Base-by-base conservation (phyloP, 2,329 filamentous ascomycete genomes). In the Ophiosphaerella korrae region DNA sequence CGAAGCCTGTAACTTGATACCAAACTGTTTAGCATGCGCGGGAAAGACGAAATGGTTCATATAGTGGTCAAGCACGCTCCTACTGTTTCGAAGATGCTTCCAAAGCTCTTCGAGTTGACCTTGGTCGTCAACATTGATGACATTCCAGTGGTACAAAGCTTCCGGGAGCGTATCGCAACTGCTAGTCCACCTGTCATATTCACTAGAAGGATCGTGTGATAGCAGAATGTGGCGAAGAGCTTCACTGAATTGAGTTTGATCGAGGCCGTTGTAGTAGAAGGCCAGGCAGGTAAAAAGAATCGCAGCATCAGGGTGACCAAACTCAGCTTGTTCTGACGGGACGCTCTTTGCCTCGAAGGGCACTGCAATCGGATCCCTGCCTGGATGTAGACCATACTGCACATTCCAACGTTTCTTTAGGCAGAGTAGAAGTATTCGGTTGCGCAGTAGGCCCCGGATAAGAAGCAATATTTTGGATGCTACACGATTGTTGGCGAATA, bases 281-380 rank as follows among this genome's bases (percentile, higher is more conserved):
- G 81, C 78, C 0, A 91, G 70, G 13, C 81, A 85, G 0, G 87
- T 90, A 1, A 90, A 74, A 0, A 85, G 29, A 2, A 90, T 85
- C 0, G 82, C 79, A 0, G 88, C 84, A 60, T 90, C 82, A 0
- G 86, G 85, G 54, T 90, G 86, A 0, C 85, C 84, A 62, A 82
- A 90, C 60, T 90, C 87, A 0, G 86, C 82, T 5, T 82, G 78
- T 0, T 82, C 79, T 0, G 80, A 81, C 0, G 87, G 87, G 0
- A 79, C 76, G 1, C 86, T 87, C 49, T 90, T 89, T 0, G 86
- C 84, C 12, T 82, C 77, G 43, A 80, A 90, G 0, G 87, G 88
- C 0, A 90, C 87, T 0, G 65, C 69, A 3, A 69, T 56, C 85
- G 88, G 61, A 82, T 85, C 60, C 1, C 68, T 57, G 11, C 12